Conservation (phyloP, 2,329 filamentous ascomycete species). For the Talaromyces verruculosus region DNA sequence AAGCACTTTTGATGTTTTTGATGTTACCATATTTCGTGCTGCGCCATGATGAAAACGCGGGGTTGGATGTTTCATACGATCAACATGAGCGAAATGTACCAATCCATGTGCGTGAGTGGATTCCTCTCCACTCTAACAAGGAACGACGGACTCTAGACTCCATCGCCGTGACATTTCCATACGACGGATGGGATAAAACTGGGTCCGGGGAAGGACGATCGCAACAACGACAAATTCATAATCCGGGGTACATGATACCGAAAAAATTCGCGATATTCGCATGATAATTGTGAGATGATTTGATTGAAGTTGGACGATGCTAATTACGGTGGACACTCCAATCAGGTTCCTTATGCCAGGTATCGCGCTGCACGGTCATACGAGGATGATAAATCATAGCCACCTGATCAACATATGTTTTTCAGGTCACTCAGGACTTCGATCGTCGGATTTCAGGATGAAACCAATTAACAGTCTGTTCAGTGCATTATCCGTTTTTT, state of each 20-base stretch:
- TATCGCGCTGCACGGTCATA: background rate
- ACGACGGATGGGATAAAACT: conserved; percentile 17
- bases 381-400: background rate
- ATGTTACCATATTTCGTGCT: background rate
- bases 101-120: conserved; percentile 14
- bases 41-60: conserved; percentile 1
- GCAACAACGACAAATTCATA: conserved; percentile 5
- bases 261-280: background rate
- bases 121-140: conserved; percentile 19
- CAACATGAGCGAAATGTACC: conserved; percentile 3
- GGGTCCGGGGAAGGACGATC: conserved; percentile 21
- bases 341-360: background rate
- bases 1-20: background rate
- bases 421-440: background rate
- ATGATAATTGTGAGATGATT: background rate
- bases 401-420: background rate
- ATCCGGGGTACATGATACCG: conserved; percentile 17
- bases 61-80: background rate
- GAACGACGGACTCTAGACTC: background rate
- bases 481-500: background rate
- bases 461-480: background rate
- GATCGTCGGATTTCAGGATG: background rate
- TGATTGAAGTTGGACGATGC: background rate
- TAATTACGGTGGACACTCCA: background rate
- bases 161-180: conserved; percentile 11